These are phyloP conservation scores for Coemansia sp. DNA, from an alignment of 192 early-diverging fungal species.

Conservation along the genomic window DNA sequence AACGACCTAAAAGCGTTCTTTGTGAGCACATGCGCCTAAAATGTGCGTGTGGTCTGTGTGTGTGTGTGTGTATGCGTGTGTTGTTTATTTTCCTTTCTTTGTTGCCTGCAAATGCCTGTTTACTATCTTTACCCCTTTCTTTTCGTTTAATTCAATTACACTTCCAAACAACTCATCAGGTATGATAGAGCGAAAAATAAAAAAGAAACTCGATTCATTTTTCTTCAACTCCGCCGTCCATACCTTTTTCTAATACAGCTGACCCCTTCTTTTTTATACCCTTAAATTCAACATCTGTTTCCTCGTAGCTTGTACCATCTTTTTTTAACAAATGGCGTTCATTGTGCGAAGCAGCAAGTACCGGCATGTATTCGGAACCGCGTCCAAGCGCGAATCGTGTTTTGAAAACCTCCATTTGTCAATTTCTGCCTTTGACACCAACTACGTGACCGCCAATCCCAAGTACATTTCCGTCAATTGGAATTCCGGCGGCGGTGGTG, in stretches of 20 bases:
- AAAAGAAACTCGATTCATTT: too few relatives aligned
- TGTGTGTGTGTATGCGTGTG: background rate
- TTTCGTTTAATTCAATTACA: too few relatives aligned
- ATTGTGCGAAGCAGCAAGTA: constrained; percentile 84
- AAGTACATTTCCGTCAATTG: constrained; percentile 79
- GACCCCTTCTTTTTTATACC: too few relatives aligned
- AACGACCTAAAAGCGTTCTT: too few relatives aligned
- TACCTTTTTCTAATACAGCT: too few relatives aligned
- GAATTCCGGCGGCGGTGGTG: constrained; percentile 85
- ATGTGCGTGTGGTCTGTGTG: background rate
- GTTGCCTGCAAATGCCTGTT: too few relatives aligned
- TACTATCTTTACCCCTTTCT: too few relatives aligned
- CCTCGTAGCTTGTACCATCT: background rate
- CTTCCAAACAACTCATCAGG: too few relatives aligned
- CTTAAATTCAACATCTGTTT: background rate
- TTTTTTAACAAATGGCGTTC: constrained; percentile 60
- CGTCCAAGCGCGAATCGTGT: constrained; percentile 83
- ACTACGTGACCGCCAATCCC: constrained; percentile 92
- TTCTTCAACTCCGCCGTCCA: too few relatives aligned
- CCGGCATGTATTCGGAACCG: constrained; percentile 93
- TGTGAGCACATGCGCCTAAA: too few relatives aligned
- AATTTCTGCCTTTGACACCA: constrained; percentile 95
- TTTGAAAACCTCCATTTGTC: constrained; percentile 93
- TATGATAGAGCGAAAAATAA: too few relatives aligned
- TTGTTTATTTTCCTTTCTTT: background rate